Percentiles rank a stretch among this genome's conserved stretches.
Conservation (phyloP, 352 stramenopile species). For the Globisporangium iwayamae region DNA sequence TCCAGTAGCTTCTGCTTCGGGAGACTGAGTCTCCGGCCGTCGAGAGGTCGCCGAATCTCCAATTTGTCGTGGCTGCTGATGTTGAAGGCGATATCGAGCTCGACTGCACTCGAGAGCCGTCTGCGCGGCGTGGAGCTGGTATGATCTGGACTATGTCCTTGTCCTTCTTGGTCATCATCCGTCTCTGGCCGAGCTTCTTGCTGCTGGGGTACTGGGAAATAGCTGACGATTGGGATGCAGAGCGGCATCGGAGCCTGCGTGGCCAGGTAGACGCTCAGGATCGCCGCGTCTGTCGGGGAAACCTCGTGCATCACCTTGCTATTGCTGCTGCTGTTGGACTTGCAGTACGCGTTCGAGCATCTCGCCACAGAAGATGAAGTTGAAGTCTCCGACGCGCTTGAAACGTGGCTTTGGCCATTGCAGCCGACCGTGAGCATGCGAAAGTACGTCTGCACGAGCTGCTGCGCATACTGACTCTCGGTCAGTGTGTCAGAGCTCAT, state of each 20-base stretch:
- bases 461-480: constrained; percentile 37
- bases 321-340: constrained; percentile 22
- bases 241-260: constrained; percentile 36
- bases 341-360: constrained; percentile 41
- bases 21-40: constrained; percentile 35
- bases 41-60: neutral
- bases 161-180: constrained; percentile 6
- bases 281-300: constrained; percentile 36
- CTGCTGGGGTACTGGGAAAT: neutral
- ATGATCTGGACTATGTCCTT: neutral
- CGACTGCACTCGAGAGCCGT: constrained; percentile 46
- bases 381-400: neutral
- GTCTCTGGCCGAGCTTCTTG: constrained; percentile 14
- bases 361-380: neutral
- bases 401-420: neutral
- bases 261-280: constrained; percentile 49
- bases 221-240: constrained; percentile 26
- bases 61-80: constrained; percentile 14
- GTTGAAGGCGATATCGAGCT: constrained; percentile 49
- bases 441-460: constrained; percentile 62
- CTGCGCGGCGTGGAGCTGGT: constrained; percentile 36
- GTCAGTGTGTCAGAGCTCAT: neutral
- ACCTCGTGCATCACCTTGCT: constrained; percentile 4
- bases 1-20: constrained; percentile 70
- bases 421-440: constrained; percentile 59